Percentiles rank a stretch among this genome's conserved stretches.
These are phyloP conservation scores for Backusella luteola DNA, from an alignment of 192 early-diverging fungal genomes.

Conservation along the genomic window DNA sequence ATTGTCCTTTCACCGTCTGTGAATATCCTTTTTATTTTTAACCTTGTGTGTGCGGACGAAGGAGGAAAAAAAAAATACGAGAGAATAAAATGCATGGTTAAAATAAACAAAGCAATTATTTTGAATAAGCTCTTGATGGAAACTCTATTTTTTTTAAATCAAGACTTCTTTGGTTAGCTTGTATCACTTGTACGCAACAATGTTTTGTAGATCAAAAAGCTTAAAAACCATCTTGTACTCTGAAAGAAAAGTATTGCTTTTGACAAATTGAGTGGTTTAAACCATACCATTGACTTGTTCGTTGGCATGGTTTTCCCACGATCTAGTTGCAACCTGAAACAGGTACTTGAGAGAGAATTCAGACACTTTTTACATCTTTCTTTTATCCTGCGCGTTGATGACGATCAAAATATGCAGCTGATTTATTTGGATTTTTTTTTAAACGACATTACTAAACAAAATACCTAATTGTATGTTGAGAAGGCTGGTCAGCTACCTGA, in stretches of 20 bases:
- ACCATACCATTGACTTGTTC: too few relatives aligned
- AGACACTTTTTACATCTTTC: too few relatives aligned
- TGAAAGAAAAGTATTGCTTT: too few relatives aligned
- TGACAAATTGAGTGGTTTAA: too few relatives aligned
- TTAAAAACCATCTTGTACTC: too few relatives aligned
- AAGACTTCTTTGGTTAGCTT: neutral
- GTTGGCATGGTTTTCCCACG: too few relatives aligned
- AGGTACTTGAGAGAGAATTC: too few relatives aligned
- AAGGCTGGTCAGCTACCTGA: neutral
- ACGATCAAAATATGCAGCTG: neutral
- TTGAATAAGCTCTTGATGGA: too few relatives aligned
- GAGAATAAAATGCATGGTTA: neutral
- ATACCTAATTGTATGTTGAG: neutral
- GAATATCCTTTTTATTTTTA: neutral
- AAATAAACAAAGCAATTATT: constrained; percentile 38
- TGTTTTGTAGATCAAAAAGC: neutral
- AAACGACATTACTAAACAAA: too few relatives aligned
- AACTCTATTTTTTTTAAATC: neutral
- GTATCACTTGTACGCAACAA: neutral
- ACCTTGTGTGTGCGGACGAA: neutral
- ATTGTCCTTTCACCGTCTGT: neutral
- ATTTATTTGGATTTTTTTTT: neutral
- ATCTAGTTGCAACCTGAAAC: too few relatives aligned
- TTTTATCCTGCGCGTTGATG: neutral
- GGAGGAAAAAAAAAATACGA: neutral